A percentile compares a stretch with the other conserved stretches of the same genome.
phyloP scores from a whole-genome alignment of 345 rosid species.

The Boechera stricta region DNA sequence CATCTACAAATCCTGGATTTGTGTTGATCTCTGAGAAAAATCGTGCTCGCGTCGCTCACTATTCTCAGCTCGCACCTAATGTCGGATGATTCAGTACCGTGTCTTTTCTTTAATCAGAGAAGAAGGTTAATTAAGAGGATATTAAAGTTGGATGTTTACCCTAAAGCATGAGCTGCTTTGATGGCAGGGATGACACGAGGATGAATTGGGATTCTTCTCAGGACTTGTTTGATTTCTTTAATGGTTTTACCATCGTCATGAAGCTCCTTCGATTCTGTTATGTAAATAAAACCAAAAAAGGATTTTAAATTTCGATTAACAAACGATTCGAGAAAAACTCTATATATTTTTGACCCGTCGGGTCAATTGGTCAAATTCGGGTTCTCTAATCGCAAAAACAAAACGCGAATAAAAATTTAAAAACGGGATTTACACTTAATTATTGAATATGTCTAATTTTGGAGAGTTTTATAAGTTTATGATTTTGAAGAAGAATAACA shows the following conservation, averaged over 20 bases:
- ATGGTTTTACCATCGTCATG: constrained; percentile 63
- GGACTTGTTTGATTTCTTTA: constrained; percentile 63
- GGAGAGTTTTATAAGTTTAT: too few relatives aligned
- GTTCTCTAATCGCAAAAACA: too few relatives aligned
- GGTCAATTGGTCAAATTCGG: too few relatives aligned
- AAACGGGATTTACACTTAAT: too few relatives aligned
- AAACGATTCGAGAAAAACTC: not conserved
- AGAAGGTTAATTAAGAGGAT: not conserved
- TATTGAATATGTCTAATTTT: too few relatives aligned
- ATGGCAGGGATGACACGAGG: constrained; percentile 65
- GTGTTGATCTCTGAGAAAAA: constrained; percentile 78
- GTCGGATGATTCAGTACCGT: not conserved
- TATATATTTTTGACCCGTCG: too few relatives aligned
- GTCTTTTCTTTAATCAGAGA: not conserved
- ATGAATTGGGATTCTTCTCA: constrained; percentile 63
- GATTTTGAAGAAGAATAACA: too few relatives aligned
- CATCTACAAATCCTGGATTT: constrained; percentile 69
- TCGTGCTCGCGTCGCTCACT: constrained; percentile 77
- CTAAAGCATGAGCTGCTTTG: constrained; percentile 76
- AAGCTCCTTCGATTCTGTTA: constrained; percentile 72
- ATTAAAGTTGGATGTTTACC: constrained; percentile 26
- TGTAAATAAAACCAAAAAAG: not conserved
- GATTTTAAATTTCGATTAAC: too few relatives aligned
- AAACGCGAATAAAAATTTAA: too few relatives aligned
- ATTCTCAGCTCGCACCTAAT: constrained; percentile 81